A percentile compares a stretch with the other conserved stretches of the same genome.
These are phyloP conservation scores for Magnaporthiopsis rhizophila DNA, from an alignment of 2,329 filamentous ascomycete genomes.

Conservation along the genomic window DNA sequence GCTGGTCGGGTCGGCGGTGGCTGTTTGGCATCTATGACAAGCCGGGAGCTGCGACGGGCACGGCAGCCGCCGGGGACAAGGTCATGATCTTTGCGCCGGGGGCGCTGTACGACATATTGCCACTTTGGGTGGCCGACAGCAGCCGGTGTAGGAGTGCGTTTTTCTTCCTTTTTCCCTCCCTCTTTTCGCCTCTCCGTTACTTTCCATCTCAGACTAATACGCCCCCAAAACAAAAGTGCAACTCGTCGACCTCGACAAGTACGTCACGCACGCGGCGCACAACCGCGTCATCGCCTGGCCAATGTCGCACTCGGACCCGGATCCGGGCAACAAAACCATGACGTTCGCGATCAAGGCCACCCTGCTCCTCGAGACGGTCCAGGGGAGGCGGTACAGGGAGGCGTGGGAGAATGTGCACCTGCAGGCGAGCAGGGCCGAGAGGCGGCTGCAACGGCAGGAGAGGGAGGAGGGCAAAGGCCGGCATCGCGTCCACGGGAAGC, in stretches of 20 bases:
- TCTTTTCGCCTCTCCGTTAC: too few relatives aligned
- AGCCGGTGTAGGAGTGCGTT: constrained; percentile 28
- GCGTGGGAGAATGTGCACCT: constrained; percentile 5
- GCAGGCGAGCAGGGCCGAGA: constrained; percentile 7
- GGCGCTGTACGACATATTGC: constrained; percentile 33
- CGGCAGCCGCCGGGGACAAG: constrained; percentile 13
- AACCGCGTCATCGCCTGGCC: constrained; percentile 23
- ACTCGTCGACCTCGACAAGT: constrained; percentile 19
- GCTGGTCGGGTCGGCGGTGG: constrained; percentile 17
- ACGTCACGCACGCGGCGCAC: constrained; percentile 19
- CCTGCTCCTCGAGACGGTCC: constrained; percentile 3
- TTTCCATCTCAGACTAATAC: too few relatives aligned
- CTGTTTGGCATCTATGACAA: constrained; percentile 21
- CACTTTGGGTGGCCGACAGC: constrained; percentile 31
- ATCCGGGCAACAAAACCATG: constrained; percentile 18
- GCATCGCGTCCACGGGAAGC: constrained; percentile 3
- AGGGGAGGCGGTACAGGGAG: constrained; percentile 6
- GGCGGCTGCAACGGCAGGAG: constrained; percentile 5
- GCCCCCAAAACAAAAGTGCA: too few relatives aligned
- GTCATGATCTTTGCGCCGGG: constrained; percentile 35
- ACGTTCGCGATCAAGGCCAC: constrained; percentile 23
- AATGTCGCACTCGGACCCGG: constrained; percentile 20
- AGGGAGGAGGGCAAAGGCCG: constrained; percentile 6
- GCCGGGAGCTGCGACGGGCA: constrained; percentile 9
- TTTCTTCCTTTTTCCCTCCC: not conserved